Conservation (phyloP, 768 basidiomycete species). For the Lentinus tigrinus region DNA sequence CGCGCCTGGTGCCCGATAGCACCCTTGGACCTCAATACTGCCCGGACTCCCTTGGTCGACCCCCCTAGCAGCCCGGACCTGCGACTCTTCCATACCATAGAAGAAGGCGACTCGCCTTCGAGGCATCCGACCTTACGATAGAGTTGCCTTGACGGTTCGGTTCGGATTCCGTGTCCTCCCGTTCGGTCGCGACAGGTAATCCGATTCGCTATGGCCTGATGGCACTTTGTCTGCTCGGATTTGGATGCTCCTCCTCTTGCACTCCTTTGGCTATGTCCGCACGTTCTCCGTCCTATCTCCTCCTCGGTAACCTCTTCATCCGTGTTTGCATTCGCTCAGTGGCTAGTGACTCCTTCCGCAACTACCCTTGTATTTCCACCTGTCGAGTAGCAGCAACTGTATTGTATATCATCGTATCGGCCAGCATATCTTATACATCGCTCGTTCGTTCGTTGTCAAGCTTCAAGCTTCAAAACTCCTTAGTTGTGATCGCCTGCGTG, state of each 20-base stretch:
- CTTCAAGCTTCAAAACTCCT: neutral
- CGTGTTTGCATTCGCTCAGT: neutral
- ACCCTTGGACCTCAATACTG: neutral
- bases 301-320: neutral
- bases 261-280: neutral
- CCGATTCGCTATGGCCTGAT: neutral
- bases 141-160: conserved; percentile 1
- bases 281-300: neutral
- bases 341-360: neutral
- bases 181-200: conserved; percentile 6
- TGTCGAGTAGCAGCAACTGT: conserved; percentile 12
- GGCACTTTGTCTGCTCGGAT: neutral
- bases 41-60: neutral
- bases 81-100: neutral
- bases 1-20: conserved; percentile 34
- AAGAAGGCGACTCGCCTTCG: neutral
- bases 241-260: neutral
- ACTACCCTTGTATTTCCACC: conserved; percentile 8
- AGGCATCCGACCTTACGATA: conserved; percentile 1
- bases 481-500: neutral
- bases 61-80: neutral
- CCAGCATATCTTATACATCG: neutral
- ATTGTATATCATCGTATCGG: neutral
- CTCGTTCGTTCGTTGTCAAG: neutral
- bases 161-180: neutral